A percentile compares a stretch with the other conserved stretches of the same genome.
Evolutionary conservation across 1,284 basidiomycete species (phyloP).

Genomic region (Rhizopogon parksii): DNA sequence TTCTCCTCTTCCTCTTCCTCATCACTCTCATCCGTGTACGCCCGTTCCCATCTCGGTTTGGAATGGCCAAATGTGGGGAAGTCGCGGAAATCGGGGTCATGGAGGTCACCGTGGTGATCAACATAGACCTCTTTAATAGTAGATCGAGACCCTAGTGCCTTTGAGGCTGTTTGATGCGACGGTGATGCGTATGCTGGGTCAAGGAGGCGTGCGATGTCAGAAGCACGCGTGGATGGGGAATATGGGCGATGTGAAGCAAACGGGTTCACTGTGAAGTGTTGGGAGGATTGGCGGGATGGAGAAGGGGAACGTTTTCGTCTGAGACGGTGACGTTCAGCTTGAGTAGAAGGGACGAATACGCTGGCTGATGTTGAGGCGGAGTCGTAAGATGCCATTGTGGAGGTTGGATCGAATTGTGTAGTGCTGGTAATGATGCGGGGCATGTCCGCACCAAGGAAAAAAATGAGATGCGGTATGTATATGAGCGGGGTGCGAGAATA

Average conservation of each 20-base stretch:
- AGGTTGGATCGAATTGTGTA: slow-evolving; percentile 1
- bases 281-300: slow-evolving; percentile 12
- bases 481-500: not conserved
- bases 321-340: slow-evolving; percentile 18
- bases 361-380: slow-evolving; percentile 16
- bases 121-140: slow-evolving; percentile 39
- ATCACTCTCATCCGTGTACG: slow-evolving; percentile 25
- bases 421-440: slow-evolving; percentile 3
- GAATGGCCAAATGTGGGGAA: slow-evolving; percentile 39
- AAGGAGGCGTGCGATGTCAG: slow-evolving; percentile 54
- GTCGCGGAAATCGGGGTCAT: slow-evolving; percentile 62
- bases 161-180: slow-evolving; percentile 22
- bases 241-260: slow-evolving; percentile 19
- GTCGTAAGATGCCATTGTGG: slow-evolving; percentile 16
- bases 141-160: slow-evolving; percentile 18
- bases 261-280: slow-evolving; percentile 5
- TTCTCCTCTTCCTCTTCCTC: slow-evolving; percentile 23
- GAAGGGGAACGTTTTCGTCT: slow-evolving; percentile 21
- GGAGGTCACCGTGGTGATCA: slow-evolving; percentile 54
- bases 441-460: slow-evolving; percentile 2
- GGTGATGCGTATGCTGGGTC: slow-evolving; percentile 54
- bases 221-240: slow-evolving; percentile 27
- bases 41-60: slow-evolving; percentile 17
- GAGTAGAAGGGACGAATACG: slow-evolving; percentile 15
- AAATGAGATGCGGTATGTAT: not conserved